Conservation (phyloP, 345 rosid genomes). For the Hibiscus tridactylites region DNA sequence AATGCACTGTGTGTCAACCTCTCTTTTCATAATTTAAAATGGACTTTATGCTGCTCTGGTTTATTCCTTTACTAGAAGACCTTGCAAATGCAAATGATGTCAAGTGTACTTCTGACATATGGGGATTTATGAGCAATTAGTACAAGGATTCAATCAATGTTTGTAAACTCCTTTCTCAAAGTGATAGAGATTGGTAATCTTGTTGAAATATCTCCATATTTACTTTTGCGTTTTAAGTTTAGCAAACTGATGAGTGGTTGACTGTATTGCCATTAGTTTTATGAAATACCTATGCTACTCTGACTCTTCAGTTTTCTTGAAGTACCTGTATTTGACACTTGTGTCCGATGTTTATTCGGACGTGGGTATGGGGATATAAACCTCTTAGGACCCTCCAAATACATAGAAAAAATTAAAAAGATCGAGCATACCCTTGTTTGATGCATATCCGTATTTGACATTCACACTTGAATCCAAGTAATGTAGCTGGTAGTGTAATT, state of each 20-base stretch:
- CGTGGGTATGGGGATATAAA: neutral
- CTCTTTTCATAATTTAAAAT: neutral
- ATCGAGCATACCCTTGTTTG: neutral
- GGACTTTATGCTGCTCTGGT: neutral
- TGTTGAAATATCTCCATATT: neutral
- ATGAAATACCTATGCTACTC: neutral
- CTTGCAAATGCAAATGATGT: neutral
- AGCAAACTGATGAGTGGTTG: neutral
- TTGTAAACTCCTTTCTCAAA: neutral
- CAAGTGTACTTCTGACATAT: neutral
- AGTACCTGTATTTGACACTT: neutral
- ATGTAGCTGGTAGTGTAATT: neutral
- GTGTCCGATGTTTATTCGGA: neutral
- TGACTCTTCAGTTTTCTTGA: neutral
- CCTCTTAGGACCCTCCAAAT: neutral
- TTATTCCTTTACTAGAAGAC: neutral
- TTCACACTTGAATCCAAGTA: neutral
- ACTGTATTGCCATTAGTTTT: neutral
- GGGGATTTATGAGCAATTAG: neutral
- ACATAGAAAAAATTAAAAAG: neutral
- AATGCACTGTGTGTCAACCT: neutral
- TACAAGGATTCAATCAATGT: neutral
- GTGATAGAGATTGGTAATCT: neutral
- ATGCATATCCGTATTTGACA: neutral
- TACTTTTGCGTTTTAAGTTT: neutral